Base-by-base conservation (phyloP, 352 stramenopile species). In the Pythium myriotylum region DNA sequence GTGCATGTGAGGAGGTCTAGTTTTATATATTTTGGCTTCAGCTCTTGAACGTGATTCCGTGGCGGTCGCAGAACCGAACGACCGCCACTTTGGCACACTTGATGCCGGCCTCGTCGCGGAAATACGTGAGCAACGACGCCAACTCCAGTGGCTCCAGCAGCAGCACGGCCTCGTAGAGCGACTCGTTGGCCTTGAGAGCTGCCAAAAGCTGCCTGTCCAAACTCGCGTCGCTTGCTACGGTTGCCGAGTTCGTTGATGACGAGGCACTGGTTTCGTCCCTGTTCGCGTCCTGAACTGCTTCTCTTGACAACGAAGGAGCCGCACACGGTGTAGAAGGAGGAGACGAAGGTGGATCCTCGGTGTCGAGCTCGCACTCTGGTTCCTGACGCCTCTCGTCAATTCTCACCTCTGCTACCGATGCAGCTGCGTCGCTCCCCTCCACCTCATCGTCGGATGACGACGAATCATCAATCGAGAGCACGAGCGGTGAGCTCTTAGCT, bases 31-130 rank as follows among this genome's bases (percentile, higher is more conserved):
- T 50, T 33, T 37, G 46, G 57, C 41, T 59, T 23, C 23, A 55
- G 39, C 49, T 62, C 55, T 70, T 62, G 48, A 72, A 72, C 39
- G 53, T 64, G 35, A 72, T 72, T 5, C 64, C 64, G 24, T 72
- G 57, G 19, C 58, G 57, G 54, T 72, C 64, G 43, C 57, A 67
- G 35, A 72, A 72, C 19, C 23, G 23, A 0, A 67, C 19, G 29
- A 72, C 46, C 32, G 24, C 39, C 19, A 20, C 55, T 57, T 72
- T 72, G 45, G 64, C 23, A 32, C 64, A 72, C 20, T 48, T 54
- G 47, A 67, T 43, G 17, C 57, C 43, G 4, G 41, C 54, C 4
- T 63, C 53, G 13, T 54, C 19, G 35, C 55, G 60, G 2, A 72
- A 22, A n/a, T 64, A 72, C 12, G 22, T 13, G 17, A 59, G 54